Evolutionary conservation across 441 rosid genomes (phyloP), one percentile per base, ranked within the genome.

Genomic region (Gossypium trilobum): DNA sequence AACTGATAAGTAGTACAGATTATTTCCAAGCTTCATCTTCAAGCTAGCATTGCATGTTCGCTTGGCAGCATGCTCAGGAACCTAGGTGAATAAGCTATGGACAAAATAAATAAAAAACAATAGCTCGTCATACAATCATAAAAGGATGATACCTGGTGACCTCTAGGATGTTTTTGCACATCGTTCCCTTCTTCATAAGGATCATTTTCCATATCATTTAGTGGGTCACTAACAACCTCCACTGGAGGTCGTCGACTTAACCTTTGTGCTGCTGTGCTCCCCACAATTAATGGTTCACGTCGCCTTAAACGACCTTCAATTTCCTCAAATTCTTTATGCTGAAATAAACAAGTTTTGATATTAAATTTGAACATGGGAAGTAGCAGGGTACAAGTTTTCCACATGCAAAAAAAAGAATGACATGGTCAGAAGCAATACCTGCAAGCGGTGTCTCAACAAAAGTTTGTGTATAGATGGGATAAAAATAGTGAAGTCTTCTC

Each of bases 271-370:
- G 95, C 91, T 7, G 94, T 79, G 78, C 88, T 87, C 44, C 91
- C 97, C 72, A 82, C 79, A 78, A 95, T 93, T 75, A 93, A 78
- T 19, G 99, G 99, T 72, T 93, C 97, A 72, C 91, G 92, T 81
- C 85, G 86, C 74, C 84, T 85, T 77, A 90, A 85, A 56, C 88
- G 91, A 72, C 90, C 90, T 80, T 95, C 91, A 79, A 95, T 90
- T 83, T 95, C 97, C 82, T 90, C 97, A 78, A 95, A 95, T 76
- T 95, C 99, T 83, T 90, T 93, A 77, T 95, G 99, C 99, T 93
- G 89, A 82, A 76, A 39, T 39, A 66, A 19, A 80, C 67, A 20
- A 66, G 22, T 46, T 31, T 8, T 66, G 22, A 46, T 39, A 39
- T 66, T 48, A 66, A 66, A 66, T 46, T 23, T 48, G 39, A 66